Evolutionary conservation across 164 flowering plant genomes (phyloP).

Genomic region (Chimonanthus salicifolius): DNA sequence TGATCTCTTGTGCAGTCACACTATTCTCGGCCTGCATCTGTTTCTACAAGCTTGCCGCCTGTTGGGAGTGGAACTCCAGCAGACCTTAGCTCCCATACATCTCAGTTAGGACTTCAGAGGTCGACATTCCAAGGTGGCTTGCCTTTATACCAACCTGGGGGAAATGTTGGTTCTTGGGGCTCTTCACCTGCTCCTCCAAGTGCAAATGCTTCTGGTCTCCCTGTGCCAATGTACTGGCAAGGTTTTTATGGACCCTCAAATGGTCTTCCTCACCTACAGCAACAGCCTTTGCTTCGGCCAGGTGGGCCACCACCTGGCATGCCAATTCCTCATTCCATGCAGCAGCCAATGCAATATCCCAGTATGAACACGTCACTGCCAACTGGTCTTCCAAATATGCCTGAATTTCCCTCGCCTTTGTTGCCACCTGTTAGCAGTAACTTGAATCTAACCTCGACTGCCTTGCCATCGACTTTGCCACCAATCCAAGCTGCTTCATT

Average conservation of each 20-base stretch:
- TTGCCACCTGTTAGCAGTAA: conserved; percentile 33
- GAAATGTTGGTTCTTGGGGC: conserved; percentile 45
- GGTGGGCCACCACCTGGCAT: conserved; percentile 21
- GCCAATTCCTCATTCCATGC: conserved; percentile 61
- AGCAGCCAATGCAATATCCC: conserved; percentile 68
- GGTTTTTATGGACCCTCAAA: conserved; percentile 70
- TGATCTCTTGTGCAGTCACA: conserved; percentile 59
- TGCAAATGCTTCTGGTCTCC: conserved; percentile 55
- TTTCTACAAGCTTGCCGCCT: conserved; percentile 60
- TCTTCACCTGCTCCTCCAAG: conserved; percentile 57
- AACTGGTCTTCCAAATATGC: conserved; percentile 32
- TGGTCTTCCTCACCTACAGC: conserved; percentile 59
- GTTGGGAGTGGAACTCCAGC: conserved; percentile 40
- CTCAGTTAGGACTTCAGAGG: conserved; percentile 54
- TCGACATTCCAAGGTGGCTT: conserved; percentile 67
- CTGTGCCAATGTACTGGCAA: conserved; percentile 85
- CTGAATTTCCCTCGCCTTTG: conserved; percentile 37
- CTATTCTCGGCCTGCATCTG: conserved; percentile 52
- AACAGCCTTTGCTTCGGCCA: conserved; percentile 29
- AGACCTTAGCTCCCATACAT: conserved; percentile 43
- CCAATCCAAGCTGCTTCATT: conserved; percentile 33
- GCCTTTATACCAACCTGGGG: conserved; percentile 81
- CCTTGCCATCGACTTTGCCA: conserved; percentile 36
- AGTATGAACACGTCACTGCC: conserved; percentile 44
- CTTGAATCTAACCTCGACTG: conserved; percentile 27